A percentile compares a stretch with the other conserved stretches of the same genome.
phyloP scores from a whole-genome alignment of 163 green algal species.

The Chlorella variabilis region DNA sequence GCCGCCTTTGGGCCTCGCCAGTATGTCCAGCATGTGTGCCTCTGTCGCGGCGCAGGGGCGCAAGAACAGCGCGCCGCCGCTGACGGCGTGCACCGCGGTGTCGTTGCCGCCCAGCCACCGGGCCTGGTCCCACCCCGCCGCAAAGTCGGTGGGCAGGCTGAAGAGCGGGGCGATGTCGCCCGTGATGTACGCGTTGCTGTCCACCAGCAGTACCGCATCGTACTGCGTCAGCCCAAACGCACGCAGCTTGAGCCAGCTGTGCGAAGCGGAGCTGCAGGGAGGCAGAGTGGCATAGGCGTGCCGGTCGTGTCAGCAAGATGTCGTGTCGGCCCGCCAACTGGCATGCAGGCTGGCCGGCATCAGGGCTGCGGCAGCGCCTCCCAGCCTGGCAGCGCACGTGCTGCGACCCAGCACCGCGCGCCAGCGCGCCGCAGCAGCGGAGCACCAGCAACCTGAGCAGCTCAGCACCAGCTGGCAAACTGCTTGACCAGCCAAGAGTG shows the following conservation, averaged over 20 bases:
- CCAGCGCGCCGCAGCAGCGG: too few species aligned
- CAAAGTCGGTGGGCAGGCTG: slow-evolving; percentile 46
- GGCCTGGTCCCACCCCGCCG: slow-evolving; percentile 44
- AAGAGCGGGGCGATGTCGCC: slow-evolving; percentile 42
- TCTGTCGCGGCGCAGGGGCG: slow-evolving; percentile 44
- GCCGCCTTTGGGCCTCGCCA: slow-evolving; percentile 11
- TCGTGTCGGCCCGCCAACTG: too few species aligned
- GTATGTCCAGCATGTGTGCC: slow-evolving; percentile 48
- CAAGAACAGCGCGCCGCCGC: slow-evolving; percentile 45
- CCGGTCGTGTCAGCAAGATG: background rate
- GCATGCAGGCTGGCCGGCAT: too few species aligned
- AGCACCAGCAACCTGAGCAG: too few species aligned
- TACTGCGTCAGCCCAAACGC: slow-evolving; percentile 50
- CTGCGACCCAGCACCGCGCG: too few species aligned
- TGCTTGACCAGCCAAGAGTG: too few species aligned
- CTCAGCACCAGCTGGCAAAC: too few species aligned
- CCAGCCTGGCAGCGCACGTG: too few species aligned
- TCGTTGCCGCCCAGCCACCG: slow-evolving; percentile 25
- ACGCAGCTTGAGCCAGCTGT: slow-evolving; percentile 50
- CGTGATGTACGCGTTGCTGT: slow-evolving; percentile 27
- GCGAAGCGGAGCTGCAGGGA: slow-evolving; percentile 29
- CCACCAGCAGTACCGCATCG: slow-evolving; percentile 47
- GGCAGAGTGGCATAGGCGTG: background rate
- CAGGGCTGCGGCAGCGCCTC: too few species aligned
- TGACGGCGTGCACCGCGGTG: slow-evolving; percentile 8